Evolutionary conservation across 2,329 filamentous ascomycete genomes (phyloP), one percentile per base, ranked within the genome.

Genomic region (Anthostomella pinea): DNA sequence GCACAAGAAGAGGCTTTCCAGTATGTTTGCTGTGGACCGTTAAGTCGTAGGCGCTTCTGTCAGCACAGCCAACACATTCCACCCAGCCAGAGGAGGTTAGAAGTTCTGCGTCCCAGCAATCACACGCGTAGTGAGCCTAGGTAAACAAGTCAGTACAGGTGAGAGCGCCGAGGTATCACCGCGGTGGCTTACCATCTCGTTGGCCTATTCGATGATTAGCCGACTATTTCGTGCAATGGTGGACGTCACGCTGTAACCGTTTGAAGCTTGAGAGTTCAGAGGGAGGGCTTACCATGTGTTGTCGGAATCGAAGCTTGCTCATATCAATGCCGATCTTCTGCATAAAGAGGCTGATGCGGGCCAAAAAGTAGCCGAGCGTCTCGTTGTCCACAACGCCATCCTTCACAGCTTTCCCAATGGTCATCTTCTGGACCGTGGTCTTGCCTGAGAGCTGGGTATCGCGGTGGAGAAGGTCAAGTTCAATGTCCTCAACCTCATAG

Each of bases 21-120:
- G 93, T 97, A 72, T 88, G 90, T 69, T 95, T 91, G 60, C 85
- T 83, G 67, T 97, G 93, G 8, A 96, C 90, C 22, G 80, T 85
- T 62, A 97, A 65, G 66, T 98, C 93, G 64, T 95, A 98, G 14
- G 93, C 93, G 60, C 87, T 95, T 56, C 93, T 81, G 63, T 96
- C 91, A 43, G 93, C 93, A 64, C 93, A 97, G 45, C 93, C 93
- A 56, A 97, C 91, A 63, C 91, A 97, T 72, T 98, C 93, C 46
- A 97, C 87, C 93, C 93, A 98, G 62, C 93, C 93, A 57, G 90
- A 90, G 44, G 85, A 90, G 39, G 87, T 97, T 46, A 85, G 73
- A 37, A 98, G 72, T 65, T 98, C 93, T 10, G 89, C 91, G 65
- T 98, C 93, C 93, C 93, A 97, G 70, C 93, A 98, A 70, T 98